Evolutionary conservation across 1,284 basidiomycete genomes (phyloP).

Genomic region (Sporisorium iseilematis-ciliati): DNA sequence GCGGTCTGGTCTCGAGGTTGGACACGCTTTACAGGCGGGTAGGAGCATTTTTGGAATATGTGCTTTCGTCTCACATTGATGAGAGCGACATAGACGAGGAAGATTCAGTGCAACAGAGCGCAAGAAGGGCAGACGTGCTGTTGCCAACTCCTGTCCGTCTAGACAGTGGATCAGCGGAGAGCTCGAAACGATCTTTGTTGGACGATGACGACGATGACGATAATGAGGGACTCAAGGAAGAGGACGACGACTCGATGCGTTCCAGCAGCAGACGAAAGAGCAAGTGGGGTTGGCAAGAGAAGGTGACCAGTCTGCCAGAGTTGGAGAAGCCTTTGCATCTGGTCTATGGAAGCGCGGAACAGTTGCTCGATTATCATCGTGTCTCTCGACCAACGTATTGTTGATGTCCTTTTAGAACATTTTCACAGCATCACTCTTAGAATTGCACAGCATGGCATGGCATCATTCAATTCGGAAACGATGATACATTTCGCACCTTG

Average conservation of each 20-base stretch:
- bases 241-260: slow-evolving; percentile 36
- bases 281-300: slow-evolving; percentile 37
- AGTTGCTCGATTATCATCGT: slow-evolving; percentile 62
- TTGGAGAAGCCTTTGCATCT: slow-evolving; percentile 54
- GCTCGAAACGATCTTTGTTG: slow-evolving; percentile 5
- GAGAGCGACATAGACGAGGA: neutral
- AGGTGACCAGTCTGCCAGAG: slow-evolving; percentile 51
- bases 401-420: slow-evolving; percentile 4
- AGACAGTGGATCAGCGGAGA: slow-evolving; percentile 12
- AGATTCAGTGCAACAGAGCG: slow-evolving; percentile 11
- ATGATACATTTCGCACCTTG: slow-evolving; percentile 7
- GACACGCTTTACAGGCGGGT: slow-evolving; percentile 67
- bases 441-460: slow-evolving; percentile 1
- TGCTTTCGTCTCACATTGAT: neutral
- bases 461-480: neutral
- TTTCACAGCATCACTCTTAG: neutral
- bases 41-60: slow-evolving; percentile 41
- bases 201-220: slow-evolving; percentile 7
- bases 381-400: slow-evolving; percentile 61
- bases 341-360: slow-evolving; percentile 59
- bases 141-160: slow-evolving; percentile 20
- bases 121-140: slow-evolving; percentile 23
- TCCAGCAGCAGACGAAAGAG: slow-evolving; percentile 1
- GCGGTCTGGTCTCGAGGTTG: slow-evolving; percentile 66
- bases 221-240: neutral